These are phyloP conservation scores for Ilyonectria destructans DNA, from an alignment of 2,329 filamentous ascomycete species.

Conservation along the genomic window DNA sequence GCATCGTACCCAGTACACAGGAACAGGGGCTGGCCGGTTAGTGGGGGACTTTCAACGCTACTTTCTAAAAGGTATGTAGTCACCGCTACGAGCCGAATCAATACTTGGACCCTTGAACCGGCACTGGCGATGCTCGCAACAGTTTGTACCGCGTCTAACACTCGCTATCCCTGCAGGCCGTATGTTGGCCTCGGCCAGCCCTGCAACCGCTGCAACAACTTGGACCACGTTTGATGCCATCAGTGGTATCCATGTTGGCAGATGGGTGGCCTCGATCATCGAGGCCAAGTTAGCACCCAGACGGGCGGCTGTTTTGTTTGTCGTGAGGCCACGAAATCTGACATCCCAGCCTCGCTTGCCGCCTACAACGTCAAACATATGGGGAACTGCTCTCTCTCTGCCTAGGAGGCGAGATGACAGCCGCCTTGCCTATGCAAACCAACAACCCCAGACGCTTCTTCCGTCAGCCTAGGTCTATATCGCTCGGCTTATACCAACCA, in stretches of 20 bases:
- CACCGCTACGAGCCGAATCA: background rate
- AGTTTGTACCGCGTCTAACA: constrained; percentile 20
- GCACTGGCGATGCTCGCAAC: constrained; percentile 3
- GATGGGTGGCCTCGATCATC: constrained; percentile 33
- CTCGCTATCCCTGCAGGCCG: background rate
- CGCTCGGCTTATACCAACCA: constrained; percentile 22
- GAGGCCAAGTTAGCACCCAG: constrained; percentile 30
- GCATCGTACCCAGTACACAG: background rate
- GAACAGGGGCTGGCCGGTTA: constrained; percentile 6
- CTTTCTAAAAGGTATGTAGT: constrained; percentile 14
- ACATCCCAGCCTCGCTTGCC: constrained; percentile 31
- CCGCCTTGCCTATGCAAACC: constrained; percentile 22
- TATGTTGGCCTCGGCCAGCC: constrained; percentile 25
- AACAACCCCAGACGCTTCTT: constrained; percentile 17
- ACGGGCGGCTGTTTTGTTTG: constrained; percentile 40
- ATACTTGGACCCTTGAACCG: constrained; percentile 7
- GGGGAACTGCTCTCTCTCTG: constrained; percentile 7
- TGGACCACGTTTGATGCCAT: constrained; percentile 47
- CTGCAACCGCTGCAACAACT: constrained; percentile 34
- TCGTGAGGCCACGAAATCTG: constrained; percentile 17
- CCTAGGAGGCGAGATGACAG: constrained; percentile 22
- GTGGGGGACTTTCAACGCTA: constrained; percentile 20
- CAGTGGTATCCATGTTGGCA: constrained; percentile 39
- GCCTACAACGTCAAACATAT: constrained; percentile 21
- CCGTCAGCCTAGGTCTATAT: constrained; percentile 25